These are phyloP conservation scores for Bodo saltans DNA, from an alignment of 78 protist genomes.

Conservation along the genomic window DNA sequence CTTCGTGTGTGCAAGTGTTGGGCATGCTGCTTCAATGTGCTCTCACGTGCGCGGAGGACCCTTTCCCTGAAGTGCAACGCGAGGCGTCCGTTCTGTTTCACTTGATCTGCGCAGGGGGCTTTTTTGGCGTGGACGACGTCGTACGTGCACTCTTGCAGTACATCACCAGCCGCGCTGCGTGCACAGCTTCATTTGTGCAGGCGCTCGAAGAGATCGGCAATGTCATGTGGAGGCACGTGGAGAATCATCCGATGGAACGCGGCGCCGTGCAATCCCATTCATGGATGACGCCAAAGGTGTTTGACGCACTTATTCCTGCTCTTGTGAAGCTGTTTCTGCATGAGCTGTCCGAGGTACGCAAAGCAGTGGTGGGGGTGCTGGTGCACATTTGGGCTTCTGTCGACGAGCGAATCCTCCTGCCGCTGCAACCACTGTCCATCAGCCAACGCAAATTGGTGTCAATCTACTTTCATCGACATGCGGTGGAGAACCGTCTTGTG, in stretches of 20 bases:
- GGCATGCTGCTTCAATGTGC: neutral
- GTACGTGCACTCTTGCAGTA: neutral
- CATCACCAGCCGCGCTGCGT: neutral
- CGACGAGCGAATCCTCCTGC: neutral
- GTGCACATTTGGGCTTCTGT: neutral
- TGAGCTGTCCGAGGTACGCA: neutral
- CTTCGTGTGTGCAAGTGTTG: neutral
- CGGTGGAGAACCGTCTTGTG: neutral
- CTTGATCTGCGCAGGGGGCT: neutral
- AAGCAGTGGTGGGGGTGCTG: neutral
- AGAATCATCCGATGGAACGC: neutral
- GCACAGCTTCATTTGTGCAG: too few relatives aligned
- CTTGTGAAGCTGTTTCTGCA: neutral
- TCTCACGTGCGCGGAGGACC: neutral
- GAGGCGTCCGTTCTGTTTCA: neutral
- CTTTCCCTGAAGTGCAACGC: neutral
- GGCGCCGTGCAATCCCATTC: neutral
- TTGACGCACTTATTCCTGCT: neutral
- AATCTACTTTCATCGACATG: neutral
- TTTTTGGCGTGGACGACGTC: neutral
- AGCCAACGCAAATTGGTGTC: neutral
- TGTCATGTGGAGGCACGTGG: too few relatives aligned
- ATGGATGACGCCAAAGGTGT: neutral
- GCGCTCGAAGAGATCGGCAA: neutral
- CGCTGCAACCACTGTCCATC: neutral